Evolutionary conservation across 768 basidiomycete genomes (phyloP).

Genomic region (Termitomyces sp.): DNA sequence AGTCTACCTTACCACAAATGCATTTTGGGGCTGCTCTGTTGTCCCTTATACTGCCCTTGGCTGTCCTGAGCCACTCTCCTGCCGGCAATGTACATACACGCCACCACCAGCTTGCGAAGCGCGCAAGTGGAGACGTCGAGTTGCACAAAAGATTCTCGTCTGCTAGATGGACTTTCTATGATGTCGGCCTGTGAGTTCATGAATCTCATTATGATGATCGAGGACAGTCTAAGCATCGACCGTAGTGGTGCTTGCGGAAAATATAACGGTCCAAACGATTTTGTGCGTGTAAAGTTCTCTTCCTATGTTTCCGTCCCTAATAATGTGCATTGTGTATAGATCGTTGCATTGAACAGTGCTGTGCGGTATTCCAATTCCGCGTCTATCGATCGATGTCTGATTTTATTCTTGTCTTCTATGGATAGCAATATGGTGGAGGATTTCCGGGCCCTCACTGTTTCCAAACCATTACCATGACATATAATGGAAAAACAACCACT

Average conservation of each 20-base stretch:
- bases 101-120: conserved; percentile 45
- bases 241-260: conserved; percentile 53
- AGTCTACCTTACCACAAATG: conserved; percentile 15
- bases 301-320: background rate
- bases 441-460: conserved; percentile 67
- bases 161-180: conserved; percentile 51
- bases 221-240: background rate
- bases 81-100: conserved; percentile 22
- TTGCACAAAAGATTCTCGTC: conserved; percentile 31
- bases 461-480: conserved; percentile 53
- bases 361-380: conserved; percentile 17
- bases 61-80: conserved; percentile 26
- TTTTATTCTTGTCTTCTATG: background rate
- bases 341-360: conserved; percentile 45
- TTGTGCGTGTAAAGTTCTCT: conserved; percentile 24
- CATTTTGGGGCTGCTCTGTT: conserved; percentile 22
- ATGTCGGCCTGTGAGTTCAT: conserved; percentile 40
- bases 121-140: conserved; percentile 34
- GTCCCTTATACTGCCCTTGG: conserved; percentile 28
- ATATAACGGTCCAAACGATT: conserved; percentile 32
- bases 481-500: conserved; percentile 48
- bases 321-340: conserved; percentile 28
- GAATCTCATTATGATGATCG: background rate
- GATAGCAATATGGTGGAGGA: conserved; percentile 46
- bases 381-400: background rate